A percentile compares a stretch with the other conserved stretches of the same genome.
These are phyloP conservation scores for Corinectria fuckeliana DNA, from an alignment of 2,329 filamentous ascomycete genomes.

Conservation along the genomic window DNA sequence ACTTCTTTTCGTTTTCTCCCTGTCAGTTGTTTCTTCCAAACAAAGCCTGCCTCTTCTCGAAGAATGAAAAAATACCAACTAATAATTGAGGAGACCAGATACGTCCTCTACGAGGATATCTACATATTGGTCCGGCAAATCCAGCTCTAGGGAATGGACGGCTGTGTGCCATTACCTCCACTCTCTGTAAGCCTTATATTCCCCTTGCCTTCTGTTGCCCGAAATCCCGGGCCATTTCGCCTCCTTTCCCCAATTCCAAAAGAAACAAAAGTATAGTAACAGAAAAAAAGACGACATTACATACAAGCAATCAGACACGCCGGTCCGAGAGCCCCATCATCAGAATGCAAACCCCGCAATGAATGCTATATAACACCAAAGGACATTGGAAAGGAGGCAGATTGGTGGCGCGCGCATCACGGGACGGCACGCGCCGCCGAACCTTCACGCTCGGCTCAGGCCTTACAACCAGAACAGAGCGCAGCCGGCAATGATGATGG, in stretches of 20 bases:
- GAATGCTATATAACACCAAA: slow-evolving; percentile 31
- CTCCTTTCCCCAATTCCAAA: slow-evolving; percentile 16
- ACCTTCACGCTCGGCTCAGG: not conserved
- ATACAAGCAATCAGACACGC: slow-evolving; percentile 29
- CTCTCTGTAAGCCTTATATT: slow-evolving; percentile 2
- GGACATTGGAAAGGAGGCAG: not conserved
- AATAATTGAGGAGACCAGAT: not conserved
- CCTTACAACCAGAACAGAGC: slow-evolving; percentile 46
- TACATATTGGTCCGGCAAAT: not conserved
- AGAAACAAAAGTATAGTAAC: slow-evolving; percentile 30
- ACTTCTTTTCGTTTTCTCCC: not conserved
- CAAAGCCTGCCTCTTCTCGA: slow-evolving; percentile 3
- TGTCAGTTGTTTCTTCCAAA: slow-evolving; percentile 3
- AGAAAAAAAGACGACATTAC: slow-evolving; percentile 31
- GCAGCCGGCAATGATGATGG: slow-evolving; percentile 46
- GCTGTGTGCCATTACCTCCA: slow-evolving; percentile 30
- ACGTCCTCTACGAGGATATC: not conserved
- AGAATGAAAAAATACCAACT: slow-evolving; percentile 4
- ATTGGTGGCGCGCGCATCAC: slow-evolving; percentile 1
- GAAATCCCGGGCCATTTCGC: slow-evolving; percentile 20
- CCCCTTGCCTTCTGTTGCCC: slow-evolving; percentile 6
- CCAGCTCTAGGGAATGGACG: slow-evolving; percentile 29
- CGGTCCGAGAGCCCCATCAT: slow-evolving; percentile 27
- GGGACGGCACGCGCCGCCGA: not conserved
- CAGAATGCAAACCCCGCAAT: slow-evolving; percentile 28